Evolutionary conservation across 495 filamentous ascomycete genomes (phyloP).

Genomic region (Articulospora tetracladia): DNA sequence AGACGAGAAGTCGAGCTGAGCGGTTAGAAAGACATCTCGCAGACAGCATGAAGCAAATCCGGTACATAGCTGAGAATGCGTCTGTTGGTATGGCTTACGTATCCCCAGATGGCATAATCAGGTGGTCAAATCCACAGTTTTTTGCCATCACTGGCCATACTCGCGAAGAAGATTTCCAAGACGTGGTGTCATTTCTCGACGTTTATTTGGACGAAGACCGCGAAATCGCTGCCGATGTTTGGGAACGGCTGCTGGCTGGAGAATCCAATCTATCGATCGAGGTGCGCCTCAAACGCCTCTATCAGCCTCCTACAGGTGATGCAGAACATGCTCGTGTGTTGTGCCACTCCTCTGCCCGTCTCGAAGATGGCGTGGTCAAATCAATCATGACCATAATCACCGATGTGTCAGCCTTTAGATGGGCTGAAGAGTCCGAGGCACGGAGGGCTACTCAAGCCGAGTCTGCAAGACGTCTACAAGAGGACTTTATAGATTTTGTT

Average conservation of each 20-base stretch:
- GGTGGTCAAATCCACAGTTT: slow-evolving; percentile 22
- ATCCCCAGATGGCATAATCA: slow-evolving; percentile 5
- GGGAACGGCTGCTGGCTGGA: slow-evolving; percentile 6
- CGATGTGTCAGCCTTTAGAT: slow-evolving; percentile 46
- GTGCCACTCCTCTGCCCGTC: neutral
- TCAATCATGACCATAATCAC: slow-evolving; percentile 17
- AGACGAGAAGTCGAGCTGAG: slow-evolving; percentile 46
- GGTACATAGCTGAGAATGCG: slow-evolving; percentile 19
- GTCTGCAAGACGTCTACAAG: slow-evolving; percentile 64
- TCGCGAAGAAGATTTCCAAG: slow-evolving; percentile 38
- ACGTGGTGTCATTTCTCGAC: slow-evolving; percentile 14
- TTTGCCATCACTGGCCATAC: slow-evolving; percentile 13
- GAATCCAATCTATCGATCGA: slow-evolving; percentile 8
- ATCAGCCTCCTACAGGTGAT: slow-evolving; percentile 14
- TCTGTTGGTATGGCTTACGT: slow-evolving; percentile 13
- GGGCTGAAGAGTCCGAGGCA: slow-evolving; percentile 60
- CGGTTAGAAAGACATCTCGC: slow-evolving; percentile 11
- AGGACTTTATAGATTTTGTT: slow-evolving; percentile 72
- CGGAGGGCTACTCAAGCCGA: slow-evolving; percentile 56
- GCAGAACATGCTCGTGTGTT: slow-evolving; percentile 16
- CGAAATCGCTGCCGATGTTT: slow-evolving; percentile 3
- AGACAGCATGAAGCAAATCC: slow-evolving; percentile 6
- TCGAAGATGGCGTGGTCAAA: slow-evolving; percentile 12
- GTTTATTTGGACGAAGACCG: slow-evolving; percentile 13
- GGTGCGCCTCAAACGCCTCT: slow-evolving; percentile 11